These are phyloP conservation scores for Coemansia sp. DNA, from an alignment of 192 early-diverging fungal species.

Conservation along the genomic window DNA sequence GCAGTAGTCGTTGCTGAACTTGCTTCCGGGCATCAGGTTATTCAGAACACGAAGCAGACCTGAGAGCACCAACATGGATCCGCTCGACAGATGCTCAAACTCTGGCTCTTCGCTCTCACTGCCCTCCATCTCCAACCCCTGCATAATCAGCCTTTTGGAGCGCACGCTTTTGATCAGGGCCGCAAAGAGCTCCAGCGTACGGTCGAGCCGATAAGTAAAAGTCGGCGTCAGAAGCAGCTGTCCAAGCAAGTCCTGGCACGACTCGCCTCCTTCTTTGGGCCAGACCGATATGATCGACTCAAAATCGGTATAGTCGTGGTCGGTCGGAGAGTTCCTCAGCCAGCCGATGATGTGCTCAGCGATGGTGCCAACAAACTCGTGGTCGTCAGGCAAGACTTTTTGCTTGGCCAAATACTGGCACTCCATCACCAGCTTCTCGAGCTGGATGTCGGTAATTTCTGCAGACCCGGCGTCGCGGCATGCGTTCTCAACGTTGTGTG, in stretches of 20 bases:
- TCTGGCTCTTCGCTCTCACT: background rate
- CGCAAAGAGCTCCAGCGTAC: constrained; percentile 5
- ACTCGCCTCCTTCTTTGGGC: constrained; percentile 14
- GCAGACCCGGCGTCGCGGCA: constrained; percentile 53
- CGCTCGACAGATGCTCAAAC: constrained; percentile 10
- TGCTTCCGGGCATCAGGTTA: background rate
- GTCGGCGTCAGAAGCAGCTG: constrained; percentile 15
- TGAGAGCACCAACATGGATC: constrained; percentile 17
- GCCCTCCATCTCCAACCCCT: background rate
- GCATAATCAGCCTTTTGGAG: constrained; percentile 1
- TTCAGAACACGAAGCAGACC: constrained; percentile 28
- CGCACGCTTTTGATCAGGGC: constrained; percentile 15
- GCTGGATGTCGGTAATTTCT: constrained; percentile 45
- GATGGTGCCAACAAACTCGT: constrained; percentile 11
- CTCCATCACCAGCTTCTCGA: constrained; percentile 27
- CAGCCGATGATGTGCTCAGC: constrained; percentile 13
- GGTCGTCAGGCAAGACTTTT: constrained; percentile 3
- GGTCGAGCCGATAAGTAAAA: constrained; percentile 1
- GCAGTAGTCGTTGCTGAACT: constrained; percentile 26
- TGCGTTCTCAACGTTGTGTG: constrained; percentile 62
- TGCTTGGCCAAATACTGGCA: constrained; percentile 24
- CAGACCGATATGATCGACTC: constrained; percentile 35
- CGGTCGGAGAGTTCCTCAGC: constrained; percentile 14
- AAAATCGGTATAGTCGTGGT: constrained; percentile 33
- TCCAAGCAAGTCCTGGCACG: constrained; percentile 8